Percentiles rank a stretch among this genome's conserved stretches.
Evolutionary conservation across 2,329 filamentous ascomycete species (phyloP).

Genomic region (Phialophora tarda): DNA sequence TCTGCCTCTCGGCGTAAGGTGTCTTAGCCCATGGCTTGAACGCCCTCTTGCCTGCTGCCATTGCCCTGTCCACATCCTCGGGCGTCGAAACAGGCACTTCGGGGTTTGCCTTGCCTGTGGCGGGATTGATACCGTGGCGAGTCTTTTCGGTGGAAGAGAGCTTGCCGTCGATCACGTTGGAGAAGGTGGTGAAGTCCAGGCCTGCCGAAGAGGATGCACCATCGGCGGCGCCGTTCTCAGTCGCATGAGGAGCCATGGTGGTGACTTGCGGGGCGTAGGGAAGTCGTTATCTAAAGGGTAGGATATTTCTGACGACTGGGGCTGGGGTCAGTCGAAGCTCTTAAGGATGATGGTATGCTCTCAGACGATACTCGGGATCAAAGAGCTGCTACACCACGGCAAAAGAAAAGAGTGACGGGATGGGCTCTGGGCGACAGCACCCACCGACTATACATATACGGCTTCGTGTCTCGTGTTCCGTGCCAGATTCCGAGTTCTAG

Average conservation of each 20-base stretch:
- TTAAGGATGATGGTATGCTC: not conserved
- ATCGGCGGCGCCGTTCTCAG: conserved; percentile 11
- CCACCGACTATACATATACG: not conserved
- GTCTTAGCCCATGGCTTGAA: conserved; percentile 55
- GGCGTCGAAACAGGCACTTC: conserved; percentile 57
- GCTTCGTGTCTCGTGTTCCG: conserved; percentile 3
- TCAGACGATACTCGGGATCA: not conserved
- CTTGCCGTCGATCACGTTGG: conserved; percentile 60
- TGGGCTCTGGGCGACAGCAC: not conserved
- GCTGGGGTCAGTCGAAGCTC: no score
- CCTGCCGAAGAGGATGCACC: conserved; percentile 11
- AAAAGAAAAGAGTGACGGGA: not conserved
- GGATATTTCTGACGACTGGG: not conserved
- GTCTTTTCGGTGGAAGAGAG: conserved; percentile 52
- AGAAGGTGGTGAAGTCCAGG: conserved; percentile 51
- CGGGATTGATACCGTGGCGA: conserved; percentile 58
- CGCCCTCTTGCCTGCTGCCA: conserved; percentile 55
- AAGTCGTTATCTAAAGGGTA: not conserved
- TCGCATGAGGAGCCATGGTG: conserved; percentile 25
- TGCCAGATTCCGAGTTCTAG: conserved; percentile 1
- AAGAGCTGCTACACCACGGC: not conserved
- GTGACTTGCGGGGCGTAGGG: not conserved
- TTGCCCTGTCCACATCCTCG: conserved; percentile 58
- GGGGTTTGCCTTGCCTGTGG: conserved; percentile 56
- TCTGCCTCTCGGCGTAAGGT: conserved; percentile 44